Conservation (phyloP, 2,329 filamentous ascomycete genomes). For the Fusarium anthophilum region DNA sequence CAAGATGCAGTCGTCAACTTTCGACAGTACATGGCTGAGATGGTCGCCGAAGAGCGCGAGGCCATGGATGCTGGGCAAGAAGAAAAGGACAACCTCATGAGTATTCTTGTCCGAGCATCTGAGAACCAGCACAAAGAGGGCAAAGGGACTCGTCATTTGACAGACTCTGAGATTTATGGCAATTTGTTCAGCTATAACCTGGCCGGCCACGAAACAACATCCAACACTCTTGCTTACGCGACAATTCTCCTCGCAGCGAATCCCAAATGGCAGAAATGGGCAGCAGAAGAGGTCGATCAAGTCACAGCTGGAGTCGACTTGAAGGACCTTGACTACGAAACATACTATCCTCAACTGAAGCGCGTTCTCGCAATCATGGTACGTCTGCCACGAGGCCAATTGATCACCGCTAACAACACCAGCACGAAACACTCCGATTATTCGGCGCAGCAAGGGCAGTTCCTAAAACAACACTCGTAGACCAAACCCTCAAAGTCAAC, state of each 20-base stretch:
- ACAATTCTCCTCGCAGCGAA: constrained; percentile 55
- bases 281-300: constrained; percentile 49
- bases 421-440: constrained; percentile 34
- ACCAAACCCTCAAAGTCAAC: constrained; percentile 27
- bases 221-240: constrained; percentile 54
- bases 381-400: neutral
- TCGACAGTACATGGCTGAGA: constrained; percentile 33
- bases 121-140: constrained; percentile 9
- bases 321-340: constrained; percentile 31
- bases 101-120: constrained; percentile 31
- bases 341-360: constrained; percentile 33
- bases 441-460: constrained; percentile 32
- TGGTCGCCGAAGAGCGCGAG: constrained; percentile 27
- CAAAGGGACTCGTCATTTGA: constrained; percentile 40
- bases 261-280: constrained; percentile 56
- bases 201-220: constrained; percentile 62
- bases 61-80: constrained; percentile 14
- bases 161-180: constrained; percentile 56
- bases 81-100: constrained; percentile 32
- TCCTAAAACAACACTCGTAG: constrained; percentile 26
- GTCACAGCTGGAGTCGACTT: constrained; percentile 16
- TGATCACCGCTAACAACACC: neutral
- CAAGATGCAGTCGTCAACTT: constrained; percentile 31
- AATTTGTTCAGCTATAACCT: constrained; percentile 60
- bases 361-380: constrained; percentile 33